These are phyloP conservation scores for Naumovozyma dairenensis DNA, from an alignment of 805 yeast genomes.

Conservation along the genomic window DNA sequence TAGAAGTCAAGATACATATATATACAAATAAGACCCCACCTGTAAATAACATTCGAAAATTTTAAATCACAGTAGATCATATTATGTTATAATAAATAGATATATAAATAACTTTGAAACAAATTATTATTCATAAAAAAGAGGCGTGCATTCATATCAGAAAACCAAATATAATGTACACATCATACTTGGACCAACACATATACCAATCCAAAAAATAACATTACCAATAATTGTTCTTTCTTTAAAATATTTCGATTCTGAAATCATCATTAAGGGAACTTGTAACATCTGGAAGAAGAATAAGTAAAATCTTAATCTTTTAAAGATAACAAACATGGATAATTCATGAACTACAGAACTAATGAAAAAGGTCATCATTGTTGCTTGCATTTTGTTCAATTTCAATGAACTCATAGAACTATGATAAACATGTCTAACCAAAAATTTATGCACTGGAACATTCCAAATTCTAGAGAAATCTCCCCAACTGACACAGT, in stretches of 20 bases:
- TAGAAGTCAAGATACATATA: neutral
- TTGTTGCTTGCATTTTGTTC: constrained; percentile 55
- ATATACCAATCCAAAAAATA: constrained; percentile 86
- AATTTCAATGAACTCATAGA: constrained; percentile 65
- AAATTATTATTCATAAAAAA: no score
- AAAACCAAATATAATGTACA: constrained; percentile 68
- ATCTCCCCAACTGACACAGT: constrained; percentile 82
- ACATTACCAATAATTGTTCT: constrained; percentile 61
- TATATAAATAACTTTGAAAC: neutral
- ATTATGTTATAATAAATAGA: constrained; percentile 1
- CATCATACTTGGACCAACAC: constrained; percentile 80
- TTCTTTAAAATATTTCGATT: constrained; percentile 46
- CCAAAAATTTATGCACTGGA: constrained; percentile 78
- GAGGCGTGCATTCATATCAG: neutral
- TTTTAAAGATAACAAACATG: constrained; percentile 77
- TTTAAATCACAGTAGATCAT: neutral
- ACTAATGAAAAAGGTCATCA: constrained; percentile 66
- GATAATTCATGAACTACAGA: constrained; percentile 79
- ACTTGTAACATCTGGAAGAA: constrained; percentile 76
- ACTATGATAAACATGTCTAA: constrained; percentile 87
- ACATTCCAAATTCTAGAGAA: constrained; percentile 86
- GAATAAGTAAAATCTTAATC: constrained; percentile 67
- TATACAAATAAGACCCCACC: neutral
- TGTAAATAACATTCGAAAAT: constrained; percentile 3
- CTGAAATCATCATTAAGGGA: constrained; percentile 59